A percentile compares a stretch with the other conserved stretches of the same genome.
Conservation (phyloP, 2,329 filamentous ascomycete genomes). For the Cercospora zeina region DNA sequence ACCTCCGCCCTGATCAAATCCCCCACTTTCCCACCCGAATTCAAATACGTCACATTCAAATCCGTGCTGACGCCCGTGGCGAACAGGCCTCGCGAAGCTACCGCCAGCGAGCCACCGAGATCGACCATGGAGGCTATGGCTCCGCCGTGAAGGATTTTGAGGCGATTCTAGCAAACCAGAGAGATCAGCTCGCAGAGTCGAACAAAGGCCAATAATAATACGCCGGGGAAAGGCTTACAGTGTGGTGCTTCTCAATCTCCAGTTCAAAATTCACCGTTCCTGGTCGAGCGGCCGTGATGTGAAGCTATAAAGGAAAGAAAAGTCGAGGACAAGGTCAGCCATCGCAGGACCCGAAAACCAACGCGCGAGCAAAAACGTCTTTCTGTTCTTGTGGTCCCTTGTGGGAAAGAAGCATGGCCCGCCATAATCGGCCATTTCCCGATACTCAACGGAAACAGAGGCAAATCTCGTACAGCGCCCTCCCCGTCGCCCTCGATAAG, state of each 20-base stretch:
- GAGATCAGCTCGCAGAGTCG: background rate
- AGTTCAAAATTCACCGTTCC: conserved; percentile 75
- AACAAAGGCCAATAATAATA: background rate
- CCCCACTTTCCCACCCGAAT: conserved; percentile 63
- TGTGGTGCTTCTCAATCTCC: conserved; percentile 72
- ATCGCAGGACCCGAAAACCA: background rate
- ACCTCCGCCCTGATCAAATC: conserved; percentile 56
- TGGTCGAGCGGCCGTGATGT: conserved; percentile 62
- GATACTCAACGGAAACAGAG: background rate
- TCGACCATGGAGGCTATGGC: conserved; percentile 75
- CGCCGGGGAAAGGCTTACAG: conserved; percentile 53
- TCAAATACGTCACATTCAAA: conserved; percentile 65
- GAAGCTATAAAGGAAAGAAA: conserved; percentile 54
- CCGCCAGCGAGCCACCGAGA: conserved; percentile 64
- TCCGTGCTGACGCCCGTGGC: conserved; percentile 68
- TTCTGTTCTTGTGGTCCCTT: background rate
- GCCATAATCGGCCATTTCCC: too few species aligned
- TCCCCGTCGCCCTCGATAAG: too few species aligned
- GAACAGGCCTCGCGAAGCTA: conserved; percentile 65
- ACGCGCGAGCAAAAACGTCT: background rate
- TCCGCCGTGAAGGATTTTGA: conserved; percentile 75
- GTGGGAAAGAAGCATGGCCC: too few species aligned
- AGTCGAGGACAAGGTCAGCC: background rate
- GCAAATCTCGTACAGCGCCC: background rate
- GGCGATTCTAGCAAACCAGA: conserved; percentile 60